phyloP scores from a whole-genome alignment of 192 early-diverging fungal genomes.

The Diversispora eburnea region DNA sequence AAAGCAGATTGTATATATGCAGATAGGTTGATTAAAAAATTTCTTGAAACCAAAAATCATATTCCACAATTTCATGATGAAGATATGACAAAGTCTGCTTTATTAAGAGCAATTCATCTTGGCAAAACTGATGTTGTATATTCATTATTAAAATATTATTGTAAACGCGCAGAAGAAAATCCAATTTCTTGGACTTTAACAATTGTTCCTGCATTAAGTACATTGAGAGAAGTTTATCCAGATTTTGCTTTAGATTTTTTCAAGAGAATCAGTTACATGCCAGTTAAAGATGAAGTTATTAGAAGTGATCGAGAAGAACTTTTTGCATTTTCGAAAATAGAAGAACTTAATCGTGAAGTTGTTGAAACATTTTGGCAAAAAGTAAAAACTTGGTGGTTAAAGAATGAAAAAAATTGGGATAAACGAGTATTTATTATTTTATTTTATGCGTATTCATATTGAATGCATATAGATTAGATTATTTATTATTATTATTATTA shows the following conservation, averaged over 20 bases:
- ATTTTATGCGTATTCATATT: too few relatives aligned
- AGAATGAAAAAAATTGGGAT: not conserved
- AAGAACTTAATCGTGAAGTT: conserved; percentile 8
- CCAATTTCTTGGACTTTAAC: conserved; percentile 19
- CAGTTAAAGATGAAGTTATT: not conserved
- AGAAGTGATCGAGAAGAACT: conserved; percentile 8
- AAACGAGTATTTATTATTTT: not conserved
- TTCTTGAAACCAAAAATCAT: conserved; percentile 11
- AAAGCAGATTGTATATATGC: conserved; percentile 9
- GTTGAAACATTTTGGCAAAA: conserved; percentile 10
- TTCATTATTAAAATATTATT: conserved; percentile 12
- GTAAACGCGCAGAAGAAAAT: conserved; percentile 8
- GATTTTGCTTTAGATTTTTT: conserved; percentile 15
- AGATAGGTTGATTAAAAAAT: conserved; percentile 10
- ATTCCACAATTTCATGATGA: conserved; percentile 12
- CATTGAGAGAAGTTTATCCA: conserved; percentile 7
- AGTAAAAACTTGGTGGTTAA: conserved; percentile 8
- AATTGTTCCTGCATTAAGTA: conserved; percentile 1
- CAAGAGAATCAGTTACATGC: conserved; percentile 6
- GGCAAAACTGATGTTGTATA: conserved; percentile 16
- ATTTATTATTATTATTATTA: too few relatives aligned
- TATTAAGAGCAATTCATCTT: conserved; percentile 7
- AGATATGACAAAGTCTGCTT: conserved; percentile 11
- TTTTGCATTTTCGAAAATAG: conserved; percentile 13
- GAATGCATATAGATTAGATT: too few relatives aligned